Conservation (phyloP, 306 rosid genomes). For the Arachis hypogaea region DNA sequence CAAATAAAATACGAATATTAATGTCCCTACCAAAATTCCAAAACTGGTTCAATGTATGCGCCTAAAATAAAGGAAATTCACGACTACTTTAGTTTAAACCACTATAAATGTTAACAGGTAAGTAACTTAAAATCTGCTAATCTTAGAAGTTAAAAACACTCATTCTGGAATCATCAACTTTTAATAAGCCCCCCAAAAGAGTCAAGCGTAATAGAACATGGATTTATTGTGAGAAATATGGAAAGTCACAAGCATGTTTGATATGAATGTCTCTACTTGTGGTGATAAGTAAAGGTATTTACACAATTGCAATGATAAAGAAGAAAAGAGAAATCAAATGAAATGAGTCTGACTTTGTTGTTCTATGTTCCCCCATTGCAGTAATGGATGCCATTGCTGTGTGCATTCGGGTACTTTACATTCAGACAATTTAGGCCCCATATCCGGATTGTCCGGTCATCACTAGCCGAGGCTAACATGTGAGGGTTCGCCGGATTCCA, state of each 20-base stretch:
- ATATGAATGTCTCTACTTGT: slow-evolving; percentile 71
- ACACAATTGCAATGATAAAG: slow-evolving; percentile 73
- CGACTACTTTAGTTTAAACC: too few species aligned
- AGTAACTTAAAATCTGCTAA: neutral
- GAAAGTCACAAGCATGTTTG: slow-evolving; percentile 68
- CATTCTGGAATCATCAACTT: neutral
- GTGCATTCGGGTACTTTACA: slow-evolving; percentile 57
- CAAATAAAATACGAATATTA: too few species aligned
- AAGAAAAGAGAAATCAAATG: slow-evolving; percentile 35
- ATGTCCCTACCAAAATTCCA: too few species aligned
- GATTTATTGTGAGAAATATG: slow-evolving; percentile 62
- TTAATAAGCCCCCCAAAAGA: neutral
- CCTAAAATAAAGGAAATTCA: too few species aligned
- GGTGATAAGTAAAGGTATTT: slow-evolving; percentile 66
- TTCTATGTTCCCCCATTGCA: slow-evolving; percentile 85
- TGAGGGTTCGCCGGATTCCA: slow-evolving; percentile 97
- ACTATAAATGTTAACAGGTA: too few species aligned
- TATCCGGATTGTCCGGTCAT: slow-evolving; percentile 90
- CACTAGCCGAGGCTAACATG: slow-evolving; percentile 98
- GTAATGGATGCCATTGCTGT: slow-evolving; percentile 76
- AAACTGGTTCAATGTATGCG: too few species aligned
- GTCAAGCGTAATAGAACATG: slow-evolving; percentile 13
- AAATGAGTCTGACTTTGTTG: slow-evolving; percentile 37
- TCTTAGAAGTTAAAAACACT: neutral
- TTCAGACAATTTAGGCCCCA: slow-evolving; percentile 83